phyloP scores from a whole-genome alignment of 2,329 filamentous ascomycete species.

The Microdochium paspali region DNA sequence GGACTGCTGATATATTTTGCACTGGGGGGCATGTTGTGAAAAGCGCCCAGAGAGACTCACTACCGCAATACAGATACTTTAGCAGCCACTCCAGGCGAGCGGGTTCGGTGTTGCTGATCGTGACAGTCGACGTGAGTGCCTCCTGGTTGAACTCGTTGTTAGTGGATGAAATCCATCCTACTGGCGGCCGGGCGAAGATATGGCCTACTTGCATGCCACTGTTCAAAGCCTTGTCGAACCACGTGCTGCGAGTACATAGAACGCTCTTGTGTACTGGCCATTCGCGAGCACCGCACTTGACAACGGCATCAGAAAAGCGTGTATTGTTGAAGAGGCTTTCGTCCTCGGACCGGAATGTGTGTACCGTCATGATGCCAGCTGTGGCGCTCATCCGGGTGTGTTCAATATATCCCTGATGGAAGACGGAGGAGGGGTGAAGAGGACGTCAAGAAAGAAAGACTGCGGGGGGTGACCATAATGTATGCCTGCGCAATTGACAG shows the following conservation, averaged over 20 bases:
- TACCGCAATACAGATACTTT: not conserved
- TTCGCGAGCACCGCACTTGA: not conserved
- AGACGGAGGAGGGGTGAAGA: no score
- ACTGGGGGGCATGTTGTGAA: not conserved
- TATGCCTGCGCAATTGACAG: no score
- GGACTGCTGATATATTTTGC: not conserved
- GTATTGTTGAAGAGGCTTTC: not conserved
- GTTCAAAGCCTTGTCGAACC: not conserved
- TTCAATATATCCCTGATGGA: no score
- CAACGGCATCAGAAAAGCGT: not conserved
- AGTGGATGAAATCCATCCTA: slow-evolving; percentile 14
- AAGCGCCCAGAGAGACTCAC: not conserved
- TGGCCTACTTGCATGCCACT: slow-evolving; percentile 12
- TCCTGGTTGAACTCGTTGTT: slow-evolving; percentile 9
- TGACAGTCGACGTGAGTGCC: not conserved
- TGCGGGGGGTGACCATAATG: no score
- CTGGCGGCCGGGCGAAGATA: slow-evolving; percentile 16
- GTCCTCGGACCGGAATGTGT: not conserved
- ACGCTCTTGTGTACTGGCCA: slow-evolving; percentile 2
- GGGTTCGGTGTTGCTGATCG: not conserved
- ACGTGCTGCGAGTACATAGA: not conserved
- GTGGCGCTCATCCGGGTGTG: no score
- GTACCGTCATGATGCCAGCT: not conserved
- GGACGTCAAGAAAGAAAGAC: no score
- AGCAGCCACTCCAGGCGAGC: not conserved